Base-by-base conservation (phyloP, 495 filamentous ascomycete genomes). In the Penicillium steckii region DNA sequence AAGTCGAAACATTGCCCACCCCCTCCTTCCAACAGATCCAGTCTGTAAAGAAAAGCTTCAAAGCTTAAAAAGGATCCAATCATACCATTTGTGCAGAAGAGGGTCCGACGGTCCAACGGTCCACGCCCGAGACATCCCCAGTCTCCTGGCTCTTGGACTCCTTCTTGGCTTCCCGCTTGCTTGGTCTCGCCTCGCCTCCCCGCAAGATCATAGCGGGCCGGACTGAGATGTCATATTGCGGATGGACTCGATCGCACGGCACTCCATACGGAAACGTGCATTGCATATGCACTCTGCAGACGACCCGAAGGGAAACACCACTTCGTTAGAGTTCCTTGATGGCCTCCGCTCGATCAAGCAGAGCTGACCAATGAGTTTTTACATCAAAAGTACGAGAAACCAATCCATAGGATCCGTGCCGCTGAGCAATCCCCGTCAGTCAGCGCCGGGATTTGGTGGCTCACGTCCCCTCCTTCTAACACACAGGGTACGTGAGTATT, bases 221-320 rank as follows among this genome's bases (percentile, higher is more conserved):
- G 41, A 52, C 17, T 25, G 42, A 54, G 50, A 49, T 53, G 38
- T 55, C 51, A 62, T 55, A 58, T 49, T 48, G 56, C 9, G 41
- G 30, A 52, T 25, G 52, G 37, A 55, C 43, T 59, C 52, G 50
- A 62, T 55, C 50, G 59, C 50, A 47, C 38, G 49, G 47, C 51
- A 49, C 54, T 58, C 49, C 48, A 60, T 60, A 52, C 54, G 60
- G 62, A 27, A 56, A 47, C 46, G 45, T 61, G 60, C 59, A 65
- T 62, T 60, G 51, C 56, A 66, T 60, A 58, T 61, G 52, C 52
- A 46, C 22, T 50, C 59, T 63, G 60, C 62, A 60, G 32, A 46
- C 47, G 46, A 57, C 51, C 44, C 32, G 50, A 65, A 62, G 46
- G 27, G 58, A 56, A 18, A 45, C 48, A n/a, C 22, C 21, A 21